Conservation (phyloP, 805 yeast species). For the Dipodascopsis uninucleata region DNA sequence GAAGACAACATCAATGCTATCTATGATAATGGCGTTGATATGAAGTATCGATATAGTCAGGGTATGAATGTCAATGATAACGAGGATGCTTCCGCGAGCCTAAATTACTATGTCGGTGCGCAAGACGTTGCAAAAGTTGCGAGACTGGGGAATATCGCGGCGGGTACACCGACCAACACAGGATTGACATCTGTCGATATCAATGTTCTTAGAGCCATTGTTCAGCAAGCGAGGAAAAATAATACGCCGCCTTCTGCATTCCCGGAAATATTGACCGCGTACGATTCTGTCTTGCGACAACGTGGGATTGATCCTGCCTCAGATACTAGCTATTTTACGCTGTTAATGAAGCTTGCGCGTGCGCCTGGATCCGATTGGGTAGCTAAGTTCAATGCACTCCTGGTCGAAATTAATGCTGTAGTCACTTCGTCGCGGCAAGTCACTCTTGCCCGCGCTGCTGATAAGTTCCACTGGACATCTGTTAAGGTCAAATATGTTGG, state of each 20-base stretch:
- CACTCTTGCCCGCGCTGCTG: too few relatives aligned
- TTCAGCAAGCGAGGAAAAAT: conserved; percentile 20
- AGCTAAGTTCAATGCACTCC: conserved; percentile 18
- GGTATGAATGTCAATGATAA: neutral
- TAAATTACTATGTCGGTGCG: neutral
- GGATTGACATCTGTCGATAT: too few relatives aligned
- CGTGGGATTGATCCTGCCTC: conserved; percentile 16
- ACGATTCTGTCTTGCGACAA: conserved; percentile 22
- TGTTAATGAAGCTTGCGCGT: conserved; percentile 20
- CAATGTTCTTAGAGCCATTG: conserved; percentile 23
- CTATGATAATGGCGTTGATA: too few relatives aligned
- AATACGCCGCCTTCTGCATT: too few relatives aligned
- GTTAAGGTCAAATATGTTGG: too few relatives aligned
- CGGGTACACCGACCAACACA: neutral
- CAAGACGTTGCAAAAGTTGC: neutral
- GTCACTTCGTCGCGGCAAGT: too few relatives aligned
- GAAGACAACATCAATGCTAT: too few relatives aligned
- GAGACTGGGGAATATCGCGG: neutral
- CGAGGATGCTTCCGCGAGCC: neutral
- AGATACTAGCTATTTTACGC: conserved; percentile 20
- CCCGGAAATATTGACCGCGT: conserved; percentile 15
- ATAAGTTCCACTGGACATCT: too few relatives aligned
- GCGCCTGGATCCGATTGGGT: conserved; percentile 21
- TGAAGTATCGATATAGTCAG: neutral
- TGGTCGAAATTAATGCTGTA: too few relatives aligned